phyloP scores from a whole-genome alignment of 2,329 filamentous ascomycete species.

The Lachnellula subtilissima region DNA sequence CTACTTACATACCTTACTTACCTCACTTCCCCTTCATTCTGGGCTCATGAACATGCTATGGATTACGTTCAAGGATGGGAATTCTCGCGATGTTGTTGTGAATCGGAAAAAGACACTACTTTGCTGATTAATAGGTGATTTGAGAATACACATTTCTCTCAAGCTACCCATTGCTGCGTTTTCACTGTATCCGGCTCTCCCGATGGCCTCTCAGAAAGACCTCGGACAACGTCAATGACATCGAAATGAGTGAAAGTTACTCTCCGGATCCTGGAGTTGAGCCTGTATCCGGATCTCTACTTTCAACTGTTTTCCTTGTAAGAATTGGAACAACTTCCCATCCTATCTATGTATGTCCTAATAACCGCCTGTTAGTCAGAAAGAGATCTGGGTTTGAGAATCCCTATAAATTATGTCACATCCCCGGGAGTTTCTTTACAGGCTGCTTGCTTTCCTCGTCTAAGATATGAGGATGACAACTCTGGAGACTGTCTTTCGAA shows the following conservation, averaged over 20 bases:
- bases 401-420: constrained; percentile 60
- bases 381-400: constrained; percentile 52
- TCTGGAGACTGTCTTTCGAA: constrained; percentile 56
- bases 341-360: constrained; percentile 5
- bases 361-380: constrained; percentile 41
- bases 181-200: constrained; percentile 9
- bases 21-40: too few species aligned
- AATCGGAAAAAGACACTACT: not conserved
- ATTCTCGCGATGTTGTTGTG: not conserved
- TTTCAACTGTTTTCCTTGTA: constrained; percentile 20
- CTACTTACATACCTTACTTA: not conserved
- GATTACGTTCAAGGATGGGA: too few species aligned
- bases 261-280: constrained; percentile 33
- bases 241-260: constrained; percentile 39
- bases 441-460: constrained; percentile 53
- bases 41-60: too few species aligned
- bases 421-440: constrained; percentile 51
- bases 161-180: not conserved
- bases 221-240: constrained; percentile 3
- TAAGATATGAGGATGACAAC: constrained; percentile 47
- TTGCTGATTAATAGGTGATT: not conserved
- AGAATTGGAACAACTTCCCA: not conserved
- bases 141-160: too few species aligned
- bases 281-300: constrained; percentile 30
- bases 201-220: constrained; percentile 6